Percentiles rank a stretch among this genome's conserved stretches.
Evolutionary conservation across 129 eudicot genomes (phyloP).

Genomic region (Helianthus tuberosus): DNA sequence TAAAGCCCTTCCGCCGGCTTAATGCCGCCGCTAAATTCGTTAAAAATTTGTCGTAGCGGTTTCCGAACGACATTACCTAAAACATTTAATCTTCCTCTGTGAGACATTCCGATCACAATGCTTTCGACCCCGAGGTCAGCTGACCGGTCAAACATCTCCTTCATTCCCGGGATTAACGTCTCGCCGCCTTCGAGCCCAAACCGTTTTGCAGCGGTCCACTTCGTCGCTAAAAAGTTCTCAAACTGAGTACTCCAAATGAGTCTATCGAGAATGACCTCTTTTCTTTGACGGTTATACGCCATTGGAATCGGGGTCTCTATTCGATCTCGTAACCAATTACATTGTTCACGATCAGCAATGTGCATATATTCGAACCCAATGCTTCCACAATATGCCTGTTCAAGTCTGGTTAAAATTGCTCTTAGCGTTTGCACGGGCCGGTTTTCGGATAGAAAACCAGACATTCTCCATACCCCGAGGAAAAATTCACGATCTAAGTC

Average conservation of each 20-base stretch:
- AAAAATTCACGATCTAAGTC: slow-evolving; percentile 94
- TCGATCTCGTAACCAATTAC: slow-evolving; percentile 90
- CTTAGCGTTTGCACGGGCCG: slow-evolving; percentile 91
- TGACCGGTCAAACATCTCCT: slow-evolving; percentile 94
- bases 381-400: slow-evolving; percentile 92
- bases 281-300: slow-evolving; percentile 73
- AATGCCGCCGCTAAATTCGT: slow-evolving; percentile 89
- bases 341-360: slow-evolving; percentile 76
- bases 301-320: slow-evolving; percentile 86
- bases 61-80: slow-evolving; percentile 88
- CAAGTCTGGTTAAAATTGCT: slow-evolving; percentile 77
- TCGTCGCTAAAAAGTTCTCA: slow-evolving; percentile 92
- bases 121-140: slow-evolving; percentile 98
- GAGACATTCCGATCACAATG: slow-evolving; percentile 96
- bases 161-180: slow-evolving; percentile 96
- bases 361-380: slow-evolving; percentile 97
- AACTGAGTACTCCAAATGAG: slow-evolving; percentile 94
- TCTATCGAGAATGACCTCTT: slow-evolving; percentile 88
- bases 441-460: slow-evolving; percentile 93
- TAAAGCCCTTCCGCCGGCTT: slow-evolving; percentile 83
- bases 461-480: slow-evolving; percentile 84
- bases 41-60: slow-evolving; percentile 81
- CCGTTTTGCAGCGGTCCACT: slow-evolving; percentile 94
- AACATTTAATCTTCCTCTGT: slow-evolving; percentile 86
- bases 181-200: slow-evolving; percentile 98